Conservation (phyloP, 257 asterid species). For the Voacanga thouarsii region DNA sequence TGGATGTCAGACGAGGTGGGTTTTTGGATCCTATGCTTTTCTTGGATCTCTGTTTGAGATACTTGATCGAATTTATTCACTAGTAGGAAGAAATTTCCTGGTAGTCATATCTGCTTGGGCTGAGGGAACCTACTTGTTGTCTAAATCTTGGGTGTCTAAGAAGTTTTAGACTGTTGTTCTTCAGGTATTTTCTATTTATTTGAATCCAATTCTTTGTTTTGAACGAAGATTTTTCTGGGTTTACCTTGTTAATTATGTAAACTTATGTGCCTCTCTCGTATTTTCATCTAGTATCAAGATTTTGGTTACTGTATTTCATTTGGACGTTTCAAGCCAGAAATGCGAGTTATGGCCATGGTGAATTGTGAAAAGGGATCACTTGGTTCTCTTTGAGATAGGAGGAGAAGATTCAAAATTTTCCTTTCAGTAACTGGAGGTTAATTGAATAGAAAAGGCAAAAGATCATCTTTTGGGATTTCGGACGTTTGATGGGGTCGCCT, state of each 20-base stretch:
- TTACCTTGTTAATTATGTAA: not conserved
- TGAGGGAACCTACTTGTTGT: not conserved
- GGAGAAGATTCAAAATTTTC: not conserved
- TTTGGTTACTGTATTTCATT: not conserved
- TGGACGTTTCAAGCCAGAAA: not conserved
- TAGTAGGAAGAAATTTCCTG: not conserved
- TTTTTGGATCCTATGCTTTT: not conserved
- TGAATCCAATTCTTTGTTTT: slow-evolving; percentile 5
- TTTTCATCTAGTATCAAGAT: not conserved
- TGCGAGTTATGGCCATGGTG: not conserved
- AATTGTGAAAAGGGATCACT: not conserved
- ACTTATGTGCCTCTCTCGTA: not conserved
- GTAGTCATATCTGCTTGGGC: not conserved
- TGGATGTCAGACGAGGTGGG: not conserved
- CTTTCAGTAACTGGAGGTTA: not conserved
- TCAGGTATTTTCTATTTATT: slow-evolving; percentile 8
- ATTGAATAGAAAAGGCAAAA: not conserved
- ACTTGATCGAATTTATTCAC: slow-evolving; percentile 11
- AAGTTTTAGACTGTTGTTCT: not conserved
- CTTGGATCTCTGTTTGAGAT: slow-evolving; percentile 25
- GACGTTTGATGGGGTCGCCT: slow-evolving; percentile 53
- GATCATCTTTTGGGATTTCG: not conserved
- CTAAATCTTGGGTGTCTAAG: not conserved
- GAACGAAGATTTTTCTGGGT: slow-evolving; percentile 7
- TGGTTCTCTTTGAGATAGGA: not conserved